These are phyloP conservation scores for Paragyromitra xinjiangensis DNA, from an alignment of 495 filamentous ascomycete genomes.

Conservation along the genomic window DNA sequence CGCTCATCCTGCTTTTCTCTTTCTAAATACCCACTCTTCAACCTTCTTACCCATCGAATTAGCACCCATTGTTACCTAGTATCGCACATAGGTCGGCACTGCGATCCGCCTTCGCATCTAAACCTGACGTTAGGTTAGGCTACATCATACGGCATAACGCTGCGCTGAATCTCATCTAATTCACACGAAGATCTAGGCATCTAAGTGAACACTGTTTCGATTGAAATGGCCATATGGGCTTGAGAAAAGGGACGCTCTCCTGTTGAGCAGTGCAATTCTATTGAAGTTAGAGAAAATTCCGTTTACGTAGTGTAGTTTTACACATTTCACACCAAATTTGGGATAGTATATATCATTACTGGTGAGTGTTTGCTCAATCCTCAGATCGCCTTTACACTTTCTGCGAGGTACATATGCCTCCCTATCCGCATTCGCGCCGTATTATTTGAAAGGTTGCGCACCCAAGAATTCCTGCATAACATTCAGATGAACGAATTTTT, in stretches of 20 bases:
- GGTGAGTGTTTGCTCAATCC: conserved; percentile 11
- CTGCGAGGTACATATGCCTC: background rate
- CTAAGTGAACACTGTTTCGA: conserved; percentile 32
- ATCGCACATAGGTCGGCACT: conserved; percentile 34
- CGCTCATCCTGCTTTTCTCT: conserved; percentile 5
- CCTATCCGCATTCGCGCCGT: background rate
- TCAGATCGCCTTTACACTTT: conserved; percentile 1
- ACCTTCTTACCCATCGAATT: conserved; percentile 35
- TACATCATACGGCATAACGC: conserved; percentile 42
- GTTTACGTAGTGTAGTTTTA: background rate
- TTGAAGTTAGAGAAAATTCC: conserved; percentile 2
- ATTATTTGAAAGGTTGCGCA: background rate
- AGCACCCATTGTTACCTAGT: conserved; percentile 17
- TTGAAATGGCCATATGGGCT: conserved; percentile 39
- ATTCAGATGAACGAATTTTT: background rate
- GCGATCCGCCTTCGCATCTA: conserved; percentile 30
- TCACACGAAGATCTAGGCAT: conserved; percentile 28
- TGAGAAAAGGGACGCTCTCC: conserved; percentile 36
- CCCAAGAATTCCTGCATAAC: background rate
- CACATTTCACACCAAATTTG: background rate
- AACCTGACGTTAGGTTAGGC: conserved; percentile 21
- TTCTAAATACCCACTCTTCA: conserved; percentile 2
- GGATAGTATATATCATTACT: conserved; percentile 18
- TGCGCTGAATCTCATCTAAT: conserved; percentile 37
- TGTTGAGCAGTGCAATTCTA: conserved; percentile 23